Evolutionary conservation across 169 alveolate genomes (phyloP), one percentile per base, ranked within the genome.

Genomic region (Sarcocystis neurona): DNA sequence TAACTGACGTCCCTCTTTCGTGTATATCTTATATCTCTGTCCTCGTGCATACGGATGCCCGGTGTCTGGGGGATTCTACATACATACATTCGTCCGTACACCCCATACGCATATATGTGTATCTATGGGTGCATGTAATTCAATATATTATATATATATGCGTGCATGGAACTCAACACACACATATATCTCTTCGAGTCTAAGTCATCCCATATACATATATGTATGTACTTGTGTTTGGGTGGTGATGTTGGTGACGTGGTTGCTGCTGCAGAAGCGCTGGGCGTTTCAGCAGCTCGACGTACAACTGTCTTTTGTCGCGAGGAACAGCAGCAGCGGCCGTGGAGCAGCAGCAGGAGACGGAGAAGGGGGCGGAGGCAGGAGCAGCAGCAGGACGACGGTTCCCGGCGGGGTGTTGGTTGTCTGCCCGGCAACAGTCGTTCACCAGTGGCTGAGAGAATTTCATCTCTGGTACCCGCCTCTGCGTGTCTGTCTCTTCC

Each of bases 351-450:
- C 53, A 23, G 39, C 50, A 8, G 68, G 89, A 23, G 85, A 75
- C 0, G 72, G 79, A 44, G 79, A 75, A 4, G 87, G 89, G 39
- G 39, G 87, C 0, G 41, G 60, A n/a, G 43, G n/a, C n/a, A n/a
- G n/a, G n/a, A n/a, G n/a, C n/a, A n/a, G n/a, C n/a, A n/a, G n/a
- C n/a, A n/a, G 72, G 18, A 53, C 10, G 63, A 60, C 34, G 0
- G 88, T 15, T 0, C 43, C 30, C 58, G 79, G 79, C 1, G 88
- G 88, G 27, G 84, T 88, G 0, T 34, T 78, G n/a, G 68, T 92
- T 6, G 89, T 89, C 15, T 89, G 94, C 56, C 94, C 94, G 8
- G 92, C 94, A 1, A 92, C 94, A 47, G 79, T 92, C 58, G 79
- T 92, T 56, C 82, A 50, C 41, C 94, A 92, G 82, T 92, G 94